phyloP scores from a whole-genome alignment of 129 eudicot genomes.

The Sambucus nigra region DNA sequence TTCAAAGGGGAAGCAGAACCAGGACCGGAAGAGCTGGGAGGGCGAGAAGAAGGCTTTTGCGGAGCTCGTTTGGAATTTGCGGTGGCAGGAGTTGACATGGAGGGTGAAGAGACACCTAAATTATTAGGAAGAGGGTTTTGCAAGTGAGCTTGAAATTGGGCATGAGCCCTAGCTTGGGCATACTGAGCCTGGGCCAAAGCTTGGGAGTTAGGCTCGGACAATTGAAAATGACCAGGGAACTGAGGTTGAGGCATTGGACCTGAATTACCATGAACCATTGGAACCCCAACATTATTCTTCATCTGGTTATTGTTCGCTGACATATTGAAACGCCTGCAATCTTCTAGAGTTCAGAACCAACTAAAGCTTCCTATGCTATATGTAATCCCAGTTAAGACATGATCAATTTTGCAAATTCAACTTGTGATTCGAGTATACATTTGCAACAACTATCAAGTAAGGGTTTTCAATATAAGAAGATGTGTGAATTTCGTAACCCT shows the following conservation, averaged over 20 bases:
- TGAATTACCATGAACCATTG: conserved; percentile 26
- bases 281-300: conserved; percentile 33
- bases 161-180: conserved; percentile 36
- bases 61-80: conserved; percentile 30
- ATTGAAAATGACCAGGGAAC: conserved; percentile 43
- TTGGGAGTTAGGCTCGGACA: conserved; percentile 49
- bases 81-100: conserved; percentile 38
- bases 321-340: conserved; percentile 10
- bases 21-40: conserved; percentile 51
- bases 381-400: no score
- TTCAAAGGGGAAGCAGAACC: conserved; percentile 60
- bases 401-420: background rate
- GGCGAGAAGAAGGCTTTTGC: conserved; percentile 53
- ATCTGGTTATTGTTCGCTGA: conserved; percentile 27
- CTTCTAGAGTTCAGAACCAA: conserved; percentile 6
- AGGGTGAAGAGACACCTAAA: conserved; percentile 39
- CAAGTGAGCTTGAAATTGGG: conserved; percentile 22
- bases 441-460: background rate
- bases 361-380: background rate
- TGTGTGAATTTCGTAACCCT: conserved; percentile 29
- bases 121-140: conserved; percentile 9
- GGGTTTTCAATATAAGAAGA: background rate
- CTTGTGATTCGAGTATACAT: no score
- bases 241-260: conserved; percentile 24
- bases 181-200: conserved; percentile 42